A percentile compares a stretch with the other conserved stretches of the same genome.
phyloP scores from a whole-genome alignment of 176 grass and related monocot genomes.

The Thalia dealbata region DNA sequence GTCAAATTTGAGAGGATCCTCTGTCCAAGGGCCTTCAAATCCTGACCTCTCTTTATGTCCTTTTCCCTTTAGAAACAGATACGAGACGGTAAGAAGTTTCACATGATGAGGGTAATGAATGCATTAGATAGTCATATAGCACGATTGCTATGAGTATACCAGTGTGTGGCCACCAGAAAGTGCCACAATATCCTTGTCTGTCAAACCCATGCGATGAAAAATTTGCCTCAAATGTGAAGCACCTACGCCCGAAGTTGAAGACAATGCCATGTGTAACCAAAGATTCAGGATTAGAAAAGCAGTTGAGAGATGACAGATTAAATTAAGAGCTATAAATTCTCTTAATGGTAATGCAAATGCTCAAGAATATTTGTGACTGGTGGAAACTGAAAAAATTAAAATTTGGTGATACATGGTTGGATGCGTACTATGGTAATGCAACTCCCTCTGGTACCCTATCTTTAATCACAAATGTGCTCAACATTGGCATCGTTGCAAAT shows the following conservation, averaged over 20 bases:
- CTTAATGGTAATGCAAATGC: too few species aligned
- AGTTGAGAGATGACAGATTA: background rate
- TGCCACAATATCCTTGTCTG: slow-evolving; percentile 73
- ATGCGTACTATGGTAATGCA: background rate
- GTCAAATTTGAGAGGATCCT: slow-evolving; percentile 55
- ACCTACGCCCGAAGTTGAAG: slow-evolving; percentile 19
- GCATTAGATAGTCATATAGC: background rate
- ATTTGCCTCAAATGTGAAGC: slow-evolving; percentile 47
- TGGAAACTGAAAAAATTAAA: too few species aligned
- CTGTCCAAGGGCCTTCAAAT: slow-evolving; percentile 55
- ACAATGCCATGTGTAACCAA: background rate
- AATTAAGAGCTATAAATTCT: background rate
- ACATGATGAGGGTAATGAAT: background rate
- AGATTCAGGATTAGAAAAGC: background rate
- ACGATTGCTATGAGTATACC: slow-evolving; percentile 18
- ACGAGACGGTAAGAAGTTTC: background rate
- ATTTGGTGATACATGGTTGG: background rate
- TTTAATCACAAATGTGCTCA: background rate
- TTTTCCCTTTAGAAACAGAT: slow-evolving; percentile 27
- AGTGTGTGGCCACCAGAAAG: slow-evolving; percentile 67
- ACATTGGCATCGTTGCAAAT: background rate
- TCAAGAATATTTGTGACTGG: too few species aligned
- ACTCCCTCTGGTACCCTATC: background rate
- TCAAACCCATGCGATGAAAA: slow-evolving; percentile 58
- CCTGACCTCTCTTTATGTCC: slow-evolving; percentile 43